Evolutionary conservation across 768 basidiomycete genomes (phyloP), one percentile per base, ranked within the genome.

Genomic region (Podaxis mareebaensis): DNA sequence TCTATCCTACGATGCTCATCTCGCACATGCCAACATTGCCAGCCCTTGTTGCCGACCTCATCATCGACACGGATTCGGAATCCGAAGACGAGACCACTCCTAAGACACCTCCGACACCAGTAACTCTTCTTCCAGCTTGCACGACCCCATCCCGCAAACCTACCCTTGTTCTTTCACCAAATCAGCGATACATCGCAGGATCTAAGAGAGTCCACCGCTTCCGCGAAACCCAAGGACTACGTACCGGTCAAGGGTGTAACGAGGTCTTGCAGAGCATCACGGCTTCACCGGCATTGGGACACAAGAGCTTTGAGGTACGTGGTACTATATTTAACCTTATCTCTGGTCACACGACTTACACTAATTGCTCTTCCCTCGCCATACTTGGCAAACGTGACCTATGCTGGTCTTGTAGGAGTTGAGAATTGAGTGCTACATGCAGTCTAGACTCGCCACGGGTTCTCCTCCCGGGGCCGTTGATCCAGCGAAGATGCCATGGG

Each of bases 191-290:
- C 20, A 66, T 67, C 26, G 70, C 68, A 53, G 69, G 70, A 12
- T 64, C 63, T 39, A 68, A 63, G 52, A 67, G 69, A 24, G 66
- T 67, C 17, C 44, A 53, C 33, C 59, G 46, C 53, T 66, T 57
- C 44, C 62, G 17, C 28, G 60, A 54, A 58, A 58, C 24, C 38
- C 57, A 38, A 30, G 61, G 52, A 26, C 26, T 13, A 22, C 36
- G 40, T 12, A 2, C 39, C 12, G 26, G 20, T 12, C 44, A 51
- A 10, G 33, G 40, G 28, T 59, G 58, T 10, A 63, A 53, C 24
- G 64, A 64, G 48, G 57, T 75, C 20, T 65, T 73, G 44, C 72
- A 74, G 62, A 75, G 74, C 30, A 75, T 74, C 42, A 74, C 71
- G 26, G 73, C 71, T 36, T 63, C 65, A 28, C 74, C 70, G 26